Evolutionary conservation across 495 filamentous ascomycete species (phyloP).

Genomic region (Penicillium soppii): DNA sequence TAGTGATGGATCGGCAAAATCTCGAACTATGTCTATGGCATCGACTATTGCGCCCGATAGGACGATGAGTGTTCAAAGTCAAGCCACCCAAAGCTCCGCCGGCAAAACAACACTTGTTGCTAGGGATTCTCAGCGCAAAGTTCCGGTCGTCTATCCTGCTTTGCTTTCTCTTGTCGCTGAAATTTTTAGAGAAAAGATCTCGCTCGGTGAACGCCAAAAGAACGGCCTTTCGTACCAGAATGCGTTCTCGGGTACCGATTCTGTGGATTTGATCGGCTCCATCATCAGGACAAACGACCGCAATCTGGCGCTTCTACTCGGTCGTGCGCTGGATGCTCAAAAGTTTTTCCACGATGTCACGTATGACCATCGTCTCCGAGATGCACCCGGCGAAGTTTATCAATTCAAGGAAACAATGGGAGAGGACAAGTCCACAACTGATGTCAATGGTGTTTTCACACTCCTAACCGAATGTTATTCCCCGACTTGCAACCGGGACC

Average conservation of each 20-base stretch:
- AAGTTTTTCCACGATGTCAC: conserved; percentile 99
- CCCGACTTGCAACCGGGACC: conserved; percentile 91
- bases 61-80: conserved; percentile 48
- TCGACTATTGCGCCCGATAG: conserved; percentile 65
- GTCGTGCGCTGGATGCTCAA: conserved; percentile 91
- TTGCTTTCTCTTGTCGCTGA: conserved; percentile 88
- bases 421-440: conserved; percentile 74
- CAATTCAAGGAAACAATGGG: conserved; percentile 92
- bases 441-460: conserved; percentile 96
- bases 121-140: conserved; percentile 49
- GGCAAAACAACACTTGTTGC: conserved; percentile 43
- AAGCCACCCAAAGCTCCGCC: conserved; percentile 29
- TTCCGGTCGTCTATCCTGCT: conserved; percentile 89
- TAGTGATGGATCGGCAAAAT: conserved; percentile 44
- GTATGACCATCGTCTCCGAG: conserved; percentile 92
- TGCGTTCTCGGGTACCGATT: conserved; percentile 90
- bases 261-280: conserved; percentile 88
- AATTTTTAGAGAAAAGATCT: conserved; percentile 82
- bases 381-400: conserved; percentile 88
- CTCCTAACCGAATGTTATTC: conserved; percentile 97
- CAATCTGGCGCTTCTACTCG: conserved; percentile 90
- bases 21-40: conserved; percentile 84
- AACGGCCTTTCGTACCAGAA: conserved; percentile 97
- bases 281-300: conserved; percentile 97
- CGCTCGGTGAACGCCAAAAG: conserved; percentile 83